Conservation (phyloP, 805 yeast genomes). For the Tetrapisispora phaffii region DNA sequence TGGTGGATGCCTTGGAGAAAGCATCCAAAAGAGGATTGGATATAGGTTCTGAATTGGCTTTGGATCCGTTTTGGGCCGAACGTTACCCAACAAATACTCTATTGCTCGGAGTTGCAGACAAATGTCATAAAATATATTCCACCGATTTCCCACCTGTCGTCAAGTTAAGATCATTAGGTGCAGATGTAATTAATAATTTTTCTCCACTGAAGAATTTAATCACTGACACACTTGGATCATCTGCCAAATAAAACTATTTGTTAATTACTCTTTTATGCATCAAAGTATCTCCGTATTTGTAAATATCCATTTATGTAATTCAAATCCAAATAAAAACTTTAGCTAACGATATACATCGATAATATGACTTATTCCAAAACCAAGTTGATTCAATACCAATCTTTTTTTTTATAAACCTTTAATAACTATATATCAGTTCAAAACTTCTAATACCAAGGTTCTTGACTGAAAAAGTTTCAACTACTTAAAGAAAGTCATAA, state of each 20-base stretch:
- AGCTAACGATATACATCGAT: no score
- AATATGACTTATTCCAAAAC: no score
- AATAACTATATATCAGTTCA: background rate
- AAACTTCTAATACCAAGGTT: no score
- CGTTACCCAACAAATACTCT: constrained; percentile 73
- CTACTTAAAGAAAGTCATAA: background rate
- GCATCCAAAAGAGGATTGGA: constrained; percentile 77
- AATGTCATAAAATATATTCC: constrained; percentile 77
- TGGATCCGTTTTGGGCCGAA: constrained; percentile 82
- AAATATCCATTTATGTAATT: background rate
- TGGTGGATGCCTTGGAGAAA: constrained; percentile 57
- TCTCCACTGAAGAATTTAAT: constrained; percentile 60
- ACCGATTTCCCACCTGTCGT: constrained; percentile 69
- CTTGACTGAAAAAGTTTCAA: background rate
- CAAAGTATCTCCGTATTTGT: background rate
- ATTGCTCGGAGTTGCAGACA: constrained; percentile 81
- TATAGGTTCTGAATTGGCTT: constrained; percentile 68
- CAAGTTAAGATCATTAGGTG: constrained; percentile 62
- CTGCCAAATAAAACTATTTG: background rate
- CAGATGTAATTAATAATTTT: constrained; percentile 54
- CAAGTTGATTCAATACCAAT: no score
- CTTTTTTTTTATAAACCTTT: background rate
- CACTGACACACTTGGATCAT: constrained; percentile 39
- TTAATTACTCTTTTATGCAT: background rate
- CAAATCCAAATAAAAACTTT: no score